Conservation (phyloP, 2,329 filamentous ascomycete species). For the Fusarium robinianum region DNA sequence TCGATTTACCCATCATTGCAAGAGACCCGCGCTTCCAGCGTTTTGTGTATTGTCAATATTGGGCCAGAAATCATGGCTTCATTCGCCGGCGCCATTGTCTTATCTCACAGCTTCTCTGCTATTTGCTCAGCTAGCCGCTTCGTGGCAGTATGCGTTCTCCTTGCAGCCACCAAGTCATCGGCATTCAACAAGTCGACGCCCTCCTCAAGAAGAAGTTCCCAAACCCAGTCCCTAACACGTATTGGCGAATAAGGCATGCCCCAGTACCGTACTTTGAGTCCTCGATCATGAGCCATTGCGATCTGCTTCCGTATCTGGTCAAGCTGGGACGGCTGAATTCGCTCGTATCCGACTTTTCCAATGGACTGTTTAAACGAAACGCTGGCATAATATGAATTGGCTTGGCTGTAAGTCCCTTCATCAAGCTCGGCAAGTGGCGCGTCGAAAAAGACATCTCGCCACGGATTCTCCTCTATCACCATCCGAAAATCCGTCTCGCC, state of each 20-base stretch:
- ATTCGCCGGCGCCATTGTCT: no score
- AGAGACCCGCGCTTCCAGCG: no score
- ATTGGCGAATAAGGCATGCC: constrained; percentile 62
- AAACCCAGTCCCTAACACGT: constrained; percentile 57
- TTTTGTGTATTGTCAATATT: no score
- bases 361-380: constrained; percentile 59
- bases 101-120: no score
- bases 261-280: constrained; percentile 65
- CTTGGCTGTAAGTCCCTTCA: constrained; percentile 46
- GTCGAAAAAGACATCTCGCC: constrained; percentile 67
- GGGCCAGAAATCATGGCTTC: no score
- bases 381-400: constrained; percentile 70
- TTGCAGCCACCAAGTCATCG: constrained; percentile 57
- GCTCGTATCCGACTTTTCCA: constrained; percentile 53
- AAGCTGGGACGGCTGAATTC: constrained; percentile 51
- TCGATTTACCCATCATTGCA: no score
- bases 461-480: constrained; percentile 27
- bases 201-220: constrained; percentile 58
- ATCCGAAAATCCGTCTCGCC: constrained; percentile 47
- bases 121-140: constrained; percentile 3
- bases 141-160: constrained; percentile 18
- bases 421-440: constrained; percentile 58
- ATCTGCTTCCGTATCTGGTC: constrained; percentile 51
- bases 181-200: constrained; percentile 65
- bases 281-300: constrained; percentile 54